Base-by-base conservation (phyloP, 768 basidiomycete species). In the Thelephora aurantiotincta region DNA sequence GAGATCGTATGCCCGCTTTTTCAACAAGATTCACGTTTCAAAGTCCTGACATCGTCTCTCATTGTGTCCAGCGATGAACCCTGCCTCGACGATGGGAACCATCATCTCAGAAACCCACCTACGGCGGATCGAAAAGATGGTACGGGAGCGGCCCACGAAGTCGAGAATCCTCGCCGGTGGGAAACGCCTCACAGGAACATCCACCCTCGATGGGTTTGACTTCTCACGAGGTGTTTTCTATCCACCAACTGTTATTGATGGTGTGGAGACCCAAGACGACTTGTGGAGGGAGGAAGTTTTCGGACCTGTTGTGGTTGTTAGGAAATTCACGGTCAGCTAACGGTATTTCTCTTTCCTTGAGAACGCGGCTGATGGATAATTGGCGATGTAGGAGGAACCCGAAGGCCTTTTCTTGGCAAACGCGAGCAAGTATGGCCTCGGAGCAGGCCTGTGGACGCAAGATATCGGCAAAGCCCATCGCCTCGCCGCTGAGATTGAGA, bases 221-320 rank as follows among this genome's bases (percentile, higher is more conserved):
- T 78, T 89, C 52, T 74, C 78, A 5, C 58, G 60, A 37, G 89
- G 89, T 43, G 72, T 68, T 51, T 92, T 90, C 65, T 88, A 78
- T 63, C 73, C 85, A 3, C 89, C 89, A 0, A 92, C 89, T 0
- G 69, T 92, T 33, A 72, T 92, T 48, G 58, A 66, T 0, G 71
- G 78, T 46, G 71, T 86, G 12, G 63, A 65, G 23, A 61, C 67
- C 0, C 64, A 73, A 33, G 80, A 82, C 52, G 73, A 74, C 43
- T 60, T 89, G 20, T 90, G 87, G 86, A 64, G 74, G 55, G 87
- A 91, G 62, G 88, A 91, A 59, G 68, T 89, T 11, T 90, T 91
- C 55, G 88, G 88, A 1, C 88, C 88, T 0, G 84, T 89, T n/a
- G 77, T 89, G 1, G 74, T 84, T 2, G 71, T 82, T 35, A 77